Conservation (phyloP, 768 basidiomycete genomes). For the Russula dissimulans region DNA sequence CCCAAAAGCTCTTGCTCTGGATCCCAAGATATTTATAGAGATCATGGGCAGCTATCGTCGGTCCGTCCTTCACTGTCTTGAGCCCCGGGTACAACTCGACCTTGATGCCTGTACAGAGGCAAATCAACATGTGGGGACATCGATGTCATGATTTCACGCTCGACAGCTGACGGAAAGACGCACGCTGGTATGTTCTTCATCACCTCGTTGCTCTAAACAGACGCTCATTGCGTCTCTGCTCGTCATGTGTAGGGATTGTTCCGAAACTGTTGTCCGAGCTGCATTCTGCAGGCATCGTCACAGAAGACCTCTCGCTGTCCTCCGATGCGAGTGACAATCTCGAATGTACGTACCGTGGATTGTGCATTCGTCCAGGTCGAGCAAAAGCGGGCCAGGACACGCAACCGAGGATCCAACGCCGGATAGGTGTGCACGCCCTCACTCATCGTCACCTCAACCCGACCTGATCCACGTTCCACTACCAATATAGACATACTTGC, state of each 20-base stretch:
- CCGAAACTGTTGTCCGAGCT: constrained; percentile 47
- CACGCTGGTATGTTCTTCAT: constrained; percentile 48
- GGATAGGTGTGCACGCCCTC: constrained; percentile 47
- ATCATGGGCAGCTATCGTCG: constrained; percentile 91
- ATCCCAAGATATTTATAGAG: constrained; percentile 62
- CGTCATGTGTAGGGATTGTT: constrained; percentile 43
- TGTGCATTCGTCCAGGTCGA: constrained; percentile 35
- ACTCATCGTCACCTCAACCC: not conserved
- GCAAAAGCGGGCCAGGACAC: constrained; percentile 19
- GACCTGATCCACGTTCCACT: not conserved
- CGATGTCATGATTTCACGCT: constrained; percentile 79
- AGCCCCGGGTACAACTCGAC: not conserved
- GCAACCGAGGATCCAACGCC: constrained; percentile 40
- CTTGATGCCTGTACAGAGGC: constrained; percentile 41
- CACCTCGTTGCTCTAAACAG: not conserved
- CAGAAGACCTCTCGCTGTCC: constrained; percentile 70
- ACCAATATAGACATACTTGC: constrained; percentile 56
- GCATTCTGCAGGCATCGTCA: constrained; percentile 52
- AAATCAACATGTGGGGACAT: constrained; percentile 83
- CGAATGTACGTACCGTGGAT: constrained; percentile 75
- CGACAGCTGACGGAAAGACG: constrained; percentile 58
- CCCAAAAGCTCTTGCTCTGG: constrained; percentile 54
- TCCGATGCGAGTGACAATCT: constrained; percentile 49
- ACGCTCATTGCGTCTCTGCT: not conserved
- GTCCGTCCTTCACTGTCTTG: constrained; percentile 27